A percentile compares a stretch with the other conserved stretches of the same genome.
phyloP scores from a whole-genome alignment of 352 stramenopile genomes.

The Phytophthora foliorum region DNA sequence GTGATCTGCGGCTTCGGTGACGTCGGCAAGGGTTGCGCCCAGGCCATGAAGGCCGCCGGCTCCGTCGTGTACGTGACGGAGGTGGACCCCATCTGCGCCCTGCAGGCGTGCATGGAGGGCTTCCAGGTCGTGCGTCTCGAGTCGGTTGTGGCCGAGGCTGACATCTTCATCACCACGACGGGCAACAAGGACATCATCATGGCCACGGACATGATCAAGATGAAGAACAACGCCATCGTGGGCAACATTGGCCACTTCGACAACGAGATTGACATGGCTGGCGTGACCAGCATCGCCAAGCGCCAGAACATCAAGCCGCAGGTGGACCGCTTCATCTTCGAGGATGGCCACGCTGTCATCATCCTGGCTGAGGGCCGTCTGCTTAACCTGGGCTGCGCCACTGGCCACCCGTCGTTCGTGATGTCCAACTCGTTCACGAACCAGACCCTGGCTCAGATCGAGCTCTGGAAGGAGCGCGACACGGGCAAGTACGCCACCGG shows the following conservation, averaged over 20 bases:
- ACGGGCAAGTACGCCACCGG: slow-evolving; percentile 95
- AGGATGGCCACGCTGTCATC: slow-evolving; percentile 97
- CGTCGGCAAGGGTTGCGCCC: slow-evolving; percentile 98
- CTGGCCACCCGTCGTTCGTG: slow-evolving; percentile 99
- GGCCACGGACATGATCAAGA: slow-evolving; percentile 96
- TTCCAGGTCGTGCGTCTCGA: slow-evolving; percentile 97
- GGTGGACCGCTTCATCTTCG: slow-evolving; percentile 98
- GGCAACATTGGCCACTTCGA: slow-evolving; percentile 99
- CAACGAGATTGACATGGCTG: slow-evolving; percentile 99
- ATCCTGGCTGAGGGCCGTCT: slow-evolving; percentile 98
- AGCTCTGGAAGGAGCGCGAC: slow-evolving; percentile 98
- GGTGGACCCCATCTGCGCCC: slow-evolving; percentile 98
- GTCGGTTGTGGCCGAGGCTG: slow-evolving; percentile 88
- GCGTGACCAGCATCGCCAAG: slow-evolving; percentile 89
- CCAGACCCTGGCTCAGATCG: slow-evolving; percentile 98
- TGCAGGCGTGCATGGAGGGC: slow-evolving; percentile 98
- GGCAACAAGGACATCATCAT: slow-evolving; percentile 99
- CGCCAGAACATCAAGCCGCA: slow-evolving; percentile 99
- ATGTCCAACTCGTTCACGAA: slow-evolving; percentile 99
- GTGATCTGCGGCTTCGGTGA: slow-evolving; percentile 99
- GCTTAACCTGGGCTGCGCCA: slow-evolving; percentile 99
- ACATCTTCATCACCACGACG: slow-evolving; percentile 99
- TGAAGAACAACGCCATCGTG: slow-evolving; percentile 99
- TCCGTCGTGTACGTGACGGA: slow-evolving; percentile 98
- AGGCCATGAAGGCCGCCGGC: slow-evolving; percentile 97